Evolutionary conservation across 176 grass and related monocot genomes (phyloP).

Genomic region (Panicum miliaceum): DNA sequence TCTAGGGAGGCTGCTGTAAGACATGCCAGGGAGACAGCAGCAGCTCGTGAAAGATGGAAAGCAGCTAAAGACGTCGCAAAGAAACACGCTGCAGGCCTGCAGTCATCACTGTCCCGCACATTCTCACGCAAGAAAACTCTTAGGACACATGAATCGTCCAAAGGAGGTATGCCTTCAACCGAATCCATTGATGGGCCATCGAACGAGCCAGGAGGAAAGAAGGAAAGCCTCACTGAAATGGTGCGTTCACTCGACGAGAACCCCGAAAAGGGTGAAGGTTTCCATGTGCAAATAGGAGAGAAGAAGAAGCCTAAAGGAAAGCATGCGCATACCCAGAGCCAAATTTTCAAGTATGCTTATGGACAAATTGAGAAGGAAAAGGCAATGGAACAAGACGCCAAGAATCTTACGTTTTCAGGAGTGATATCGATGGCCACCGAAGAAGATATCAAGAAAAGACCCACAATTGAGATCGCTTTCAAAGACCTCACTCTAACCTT

Average conservation of each 20-base stretch:
- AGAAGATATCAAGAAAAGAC: conserved; percentile 63
- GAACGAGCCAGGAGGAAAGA: conserved; percentile 36
- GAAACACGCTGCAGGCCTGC: conserved; percentile 71
- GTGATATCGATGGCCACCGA: conserved; percentile 92
- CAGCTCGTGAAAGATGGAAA: conserved; percentile 84
- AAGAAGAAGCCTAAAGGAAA: conserved; percentile 75
- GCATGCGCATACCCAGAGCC: conserved; percentile 80
- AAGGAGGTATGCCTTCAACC: conserved; percentile 29
- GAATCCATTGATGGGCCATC: conserved; percentile 34
- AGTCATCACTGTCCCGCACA: conserved; percentile 70
- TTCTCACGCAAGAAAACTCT: conserved; percentile 80
- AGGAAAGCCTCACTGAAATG: conserved; percentile 63
- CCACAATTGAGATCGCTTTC: conserved; percentile 77
- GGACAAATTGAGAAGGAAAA: conserved; percentile 96
- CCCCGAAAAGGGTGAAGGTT: conserved; percentile 62
- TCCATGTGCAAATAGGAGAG: conserved; percentile 70
- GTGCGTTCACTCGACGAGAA: conserved; percentile 66
- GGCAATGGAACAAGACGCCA: conserved; percentile 70
- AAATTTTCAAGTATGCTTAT: conserved; percentile 95
- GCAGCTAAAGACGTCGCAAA: conserved; percentile 86
- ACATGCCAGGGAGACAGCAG: conserved; percentile 67
- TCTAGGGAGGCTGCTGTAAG: conserved; percentile 83
- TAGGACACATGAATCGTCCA: conserved; percentile 40
- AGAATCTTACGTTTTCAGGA: conserved; percentile 81
- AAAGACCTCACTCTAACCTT: conserved; percentile 83